Percentiles rank a stretch among this genome's conserved stretches.
phyloP scores from a whole-genome alignment of 306 rosid species.

The Biancaea sappan region DNA sequence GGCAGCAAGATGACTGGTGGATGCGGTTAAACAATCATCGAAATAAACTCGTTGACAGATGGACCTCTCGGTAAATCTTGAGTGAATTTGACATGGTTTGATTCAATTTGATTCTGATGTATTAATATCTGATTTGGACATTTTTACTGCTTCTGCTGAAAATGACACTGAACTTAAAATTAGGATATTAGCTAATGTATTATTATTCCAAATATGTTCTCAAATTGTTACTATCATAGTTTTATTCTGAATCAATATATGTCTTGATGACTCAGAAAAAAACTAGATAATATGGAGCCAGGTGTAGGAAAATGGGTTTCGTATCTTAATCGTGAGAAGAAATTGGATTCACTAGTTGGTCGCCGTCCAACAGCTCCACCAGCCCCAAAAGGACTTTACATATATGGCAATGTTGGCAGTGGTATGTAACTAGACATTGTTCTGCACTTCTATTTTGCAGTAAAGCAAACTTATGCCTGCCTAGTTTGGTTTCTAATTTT shows the following conservation, averaged over 20 bases:
- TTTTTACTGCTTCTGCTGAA: conserved; percentile 2
- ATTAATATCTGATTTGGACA: background rate
- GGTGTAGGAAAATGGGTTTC: conserved; percentile 99
- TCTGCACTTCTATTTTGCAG: conserved; percentile 25
- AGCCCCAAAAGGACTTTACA: conserved; percentile 88
- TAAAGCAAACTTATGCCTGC: conserved; percentile 23
- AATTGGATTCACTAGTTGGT: conserved; percentile 79
- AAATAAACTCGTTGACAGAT: conserved; percentile 55
- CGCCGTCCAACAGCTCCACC: conserved; percentile 81
- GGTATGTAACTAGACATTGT: conserved; percentile 52
- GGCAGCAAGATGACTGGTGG: conserved; percentile 66
- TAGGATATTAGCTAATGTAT: background rate
- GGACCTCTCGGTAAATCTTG: conserved; percentile 57
- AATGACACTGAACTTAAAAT: conserved; percentile 11
- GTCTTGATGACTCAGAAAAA: conserved; percentile 58
- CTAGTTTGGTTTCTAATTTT: conserved; percentile 28
- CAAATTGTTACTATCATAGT: background rate
- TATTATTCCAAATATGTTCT: background rate
- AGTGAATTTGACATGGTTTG: conserved; percentile 20
- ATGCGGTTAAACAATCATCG: conserved; percentile 33
- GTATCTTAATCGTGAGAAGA: conserved; percentile 88
- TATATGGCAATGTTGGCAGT: conserved; percentile 95
- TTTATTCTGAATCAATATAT: conserved; percentile 11
- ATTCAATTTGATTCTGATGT: background rate
- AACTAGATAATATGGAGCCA: conserved; percentile 61